Base-by-base conservation (phyloP, 2,329 filamentous ascomycete genomes). In the Mycosphaerella arachidis region DNA sequence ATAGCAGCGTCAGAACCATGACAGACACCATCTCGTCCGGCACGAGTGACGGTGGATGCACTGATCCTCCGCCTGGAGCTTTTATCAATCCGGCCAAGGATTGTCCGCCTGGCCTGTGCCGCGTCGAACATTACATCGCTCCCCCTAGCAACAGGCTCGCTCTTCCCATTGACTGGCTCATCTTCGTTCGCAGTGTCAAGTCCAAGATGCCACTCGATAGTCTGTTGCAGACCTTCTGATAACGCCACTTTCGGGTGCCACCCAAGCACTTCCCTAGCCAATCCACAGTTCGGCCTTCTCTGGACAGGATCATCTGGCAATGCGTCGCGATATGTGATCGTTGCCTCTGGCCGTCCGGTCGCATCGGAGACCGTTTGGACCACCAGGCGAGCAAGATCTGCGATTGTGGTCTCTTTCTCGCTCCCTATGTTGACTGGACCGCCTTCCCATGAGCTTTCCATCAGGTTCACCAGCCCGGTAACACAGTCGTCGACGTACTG, bases 401-500 rank as follows among this genome's bases (percentile, higher is more conserved):
- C 43, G 12, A 58, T 50, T 2, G 35, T 58, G 4, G 40, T 48
- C 40, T 58, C 56, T 5, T 29, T 35, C 50, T 58, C 56, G 24
- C 37, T 48, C n/a, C 56, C 56, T 13, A 58, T 30, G 27, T 58
- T 58, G 1, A 58, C 27, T 13, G 56, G 56, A 18, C 56, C 51
- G 12, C 45, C 40, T 27, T 40, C 9, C 56, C 56, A 58, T 7
- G n/a, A 35, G 52, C 51, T 58, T 27, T 24, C 18, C 56, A 58
- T 58, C 6, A 58, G 27, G 6, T 5, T 27, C n/a, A 43, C 20
- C 50, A 58, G 27, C 6, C 56, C 56, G 12, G 13, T 16, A 18
- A 58, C 52, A 20, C 56, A 58, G 35, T 58, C 56, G 13, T 53
- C 52, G 10, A 55, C 56, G 45, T 54, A 58, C 40, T 58, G 56